These are phyloP conservation scores for Yarrowia alimentaria DNA, from an alignment of 805 yeast genomes.

Conservation along the genomic window DNA sequence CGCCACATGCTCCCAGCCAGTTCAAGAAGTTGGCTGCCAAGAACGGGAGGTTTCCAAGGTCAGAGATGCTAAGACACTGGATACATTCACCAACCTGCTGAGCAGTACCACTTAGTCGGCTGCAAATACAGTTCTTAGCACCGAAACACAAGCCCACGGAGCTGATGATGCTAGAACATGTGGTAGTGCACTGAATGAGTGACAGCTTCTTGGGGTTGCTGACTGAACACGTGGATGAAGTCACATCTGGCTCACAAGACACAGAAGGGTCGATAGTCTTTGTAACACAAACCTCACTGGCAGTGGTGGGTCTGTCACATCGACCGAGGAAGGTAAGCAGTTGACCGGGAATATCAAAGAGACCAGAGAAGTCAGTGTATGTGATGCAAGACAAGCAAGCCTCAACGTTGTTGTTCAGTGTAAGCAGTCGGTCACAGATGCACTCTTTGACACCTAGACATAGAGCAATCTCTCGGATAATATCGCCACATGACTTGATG, in stretches of 20 bases:
- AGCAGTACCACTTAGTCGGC: neutral
- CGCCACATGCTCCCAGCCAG: conserved; percentile 5
- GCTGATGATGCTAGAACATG: neutral
- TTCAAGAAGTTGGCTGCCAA: conserved; percentile 14
- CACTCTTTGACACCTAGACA: neutral
- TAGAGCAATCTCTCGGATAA: neutral
- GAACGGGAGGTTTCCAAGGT: neutral
- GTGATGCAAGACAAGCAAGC: neutral
- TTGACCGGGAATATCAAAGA: no score
- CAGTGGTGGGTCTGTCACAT: neutral
- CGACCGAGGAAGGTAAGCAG: no score
- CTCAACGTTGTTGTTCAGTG: neutral
- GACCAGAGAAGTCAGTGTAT: no score
- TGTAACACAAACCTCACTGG: neutral
- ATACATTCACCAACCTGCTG: neutral
- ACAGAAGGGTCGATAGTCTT: neutral
- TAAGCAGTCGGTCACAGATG: neutral
- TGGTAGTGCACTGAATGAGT: neutral
- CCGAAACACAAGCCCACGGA: neutral
- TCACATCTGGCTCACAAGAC: conserved; percentile 7
- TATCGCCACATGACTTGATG: neutral
- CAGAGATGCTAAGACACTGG: conserved; percentile 1
- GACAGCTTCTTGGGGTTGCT: neutral
- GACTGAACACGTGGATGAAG: neutral
- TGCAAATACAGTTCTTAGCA: neutral